Conservation (phyloP, 2,329 filamentous ascomycete species). For the Talaromyces sp. region DNA sequence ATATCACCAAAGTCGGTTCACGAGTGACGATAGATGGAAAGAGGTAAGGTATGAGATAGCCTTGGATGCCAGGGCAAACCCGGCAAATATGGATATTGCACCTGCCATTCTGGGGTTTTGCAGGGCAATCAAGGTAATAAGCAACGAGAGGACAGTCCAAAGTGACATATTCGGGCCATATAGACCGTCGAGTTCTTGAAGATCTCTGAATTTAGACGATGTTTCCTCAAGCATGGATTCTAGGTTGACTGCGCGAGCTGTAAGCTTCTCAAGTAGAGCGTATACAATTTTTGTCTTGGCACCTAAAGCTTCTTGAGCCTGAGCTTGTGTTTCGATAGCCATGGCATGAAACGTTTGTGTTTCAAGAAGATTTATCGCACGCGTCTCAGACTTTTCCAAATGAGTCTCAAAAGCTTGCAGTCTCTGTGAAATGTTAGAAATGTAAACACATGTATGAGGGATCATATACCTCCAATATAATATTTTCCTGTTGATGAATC, state of each 20-base stretch:
- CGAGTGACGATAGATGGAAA: not conserved
- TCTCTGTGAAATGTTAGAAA: constrained; percentile 26
- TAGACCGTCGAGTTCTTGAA: constrained; percentile 20
- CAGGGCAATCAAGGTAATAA: constrained; percentile 25
- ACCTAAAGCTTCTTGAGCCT: constrained; percentile 28
- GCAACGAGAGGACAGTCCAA: constrained; percentile 27
- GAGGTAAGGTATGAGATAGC: constrained; percentile 3
- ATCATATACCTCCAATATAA: constrained; percentile 32
- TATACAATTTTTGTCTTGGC: constrained; percentile 29
- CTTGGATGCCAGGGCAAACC: constrained; percentile 5
- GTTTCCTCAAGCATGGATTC: constrained; percentile 33
- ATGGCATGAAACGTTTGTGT: constrained; percentile 36
- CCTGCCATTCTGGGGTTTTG: constrained; percentile 26
- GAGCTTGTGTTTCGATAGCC: constrained; percentile 26
- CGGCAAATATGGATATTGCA: constrained; percentile 21
- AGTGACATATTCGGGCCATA: constrained; percentile 22
- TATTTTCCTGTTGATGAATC: constrained; percentile 32
- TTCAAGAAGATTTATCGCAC: constrained; percentile 31
- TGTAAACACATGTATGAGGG: not conserved
- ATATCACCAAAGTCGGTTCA: not conserved
- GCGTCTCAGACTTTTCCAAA: constrained; percentile 33
- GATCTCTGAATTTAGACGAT: constrained; percentile 23
- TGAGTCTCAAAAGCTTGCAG: constrained; percentile 32
- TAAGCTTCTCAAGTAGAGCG: constrained; percentile 31
- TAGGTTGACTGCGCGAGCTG: constrained; percentile 29